phyloP scores from a whole-genome alignment of 257 asterid genomes.

The Coffea eugenioides region DNA sequence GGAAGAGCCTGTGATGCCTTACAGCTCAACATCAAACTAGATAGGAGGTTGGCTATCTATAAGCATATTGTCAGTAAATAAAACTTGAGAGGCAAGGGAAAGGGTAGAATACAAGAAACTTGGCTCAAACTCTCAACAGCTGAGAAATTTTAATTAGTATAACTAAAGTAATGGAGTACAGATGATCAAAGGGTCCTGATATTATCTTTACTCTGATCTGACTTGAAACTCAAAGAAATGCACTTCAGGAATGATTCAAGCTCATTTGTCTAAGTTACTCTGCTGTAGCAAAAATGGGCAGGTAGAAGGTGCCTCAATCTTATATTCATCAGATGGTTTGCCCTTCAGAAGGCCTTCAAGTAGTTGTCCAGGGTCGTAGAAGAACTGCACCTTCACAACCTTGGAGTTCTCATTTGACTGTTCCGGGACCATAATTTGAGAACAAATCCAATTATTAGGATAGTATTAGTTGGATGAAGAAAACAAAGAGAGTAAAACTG shows the following conservation, averaged over 20 bases:
- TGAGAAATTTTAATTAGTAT: too few relatives aligned
- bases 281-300: slow-evolving; percentile 44
- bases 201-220: too few relatives aligned
- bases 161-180: too few relatives aligned
- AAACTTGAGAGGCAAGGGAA: too few relatives aligned
- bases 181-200: too few relatives aligned
- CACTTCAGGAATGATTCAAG: not conserved
- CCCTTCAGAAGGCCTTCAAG: slow-evolving; percentile 58
- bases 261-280: not conserved
- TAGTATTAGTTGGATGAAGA: not conserved
- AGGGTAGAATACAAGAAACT: too few relatives aligned
- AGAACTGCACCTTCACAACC: slow-evolving; percentile 54
- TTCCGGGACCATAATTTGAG: not conserved
- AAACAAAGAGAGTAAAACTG: not conserved
- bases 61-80: too few relatives aligned
- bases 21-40: not conserved
- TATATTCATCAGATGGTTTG: slow-evolving; percentile 5
- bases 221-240: too few relatives aligned
- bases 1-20: not conserved
- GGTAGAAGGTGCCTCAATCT: slow-evolving; percentile 22
- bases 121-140: too few relatives aligned
- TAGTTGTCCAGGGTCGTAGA: slow-evolving; percentile 57
- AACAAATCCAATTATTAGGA: not conserved
- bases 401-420: slow-evolving; percentile 54
- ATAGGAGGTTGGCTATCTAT: not conserved